Evolutionary conservation across 2,329 filamentous ascomycete species (phyloP), one percentile per base, ranked within the genome.

Genomic region (Coleophoma crateriformis): DNA sequence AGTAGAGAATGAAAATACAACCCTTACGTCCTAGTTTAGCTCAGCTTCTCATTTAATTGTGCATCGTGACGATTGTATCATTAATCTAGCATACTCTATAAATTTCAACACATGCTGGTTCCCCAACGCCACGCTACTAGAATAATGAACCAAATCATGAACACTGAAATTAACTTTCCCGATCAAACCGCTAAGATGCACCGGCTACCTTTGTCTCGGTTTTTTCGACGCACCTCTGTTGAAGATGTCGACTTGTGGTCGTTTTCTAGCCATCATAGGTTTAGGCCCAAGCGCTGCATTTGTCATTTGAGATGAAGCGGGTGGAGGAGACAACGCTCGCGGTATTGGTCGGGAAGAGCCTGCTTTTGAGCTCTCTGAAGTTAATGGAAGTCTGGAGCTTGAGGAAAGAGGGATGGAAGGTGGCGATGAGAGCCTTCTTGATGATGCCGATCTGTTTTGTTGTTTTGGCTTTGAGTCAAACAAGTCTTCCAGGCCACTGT

Each of bases 161-260:
- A 27, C 27, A 10, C 27, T 4, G 27, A 27, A 19, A 27, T 27
- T 27, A 4, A 2, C 27, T 27, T 3, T 27, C 6, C 7, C 27
- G 27, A 27, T 27, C 8, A 27, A 27, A 27, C 27, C 27, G 7
- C 27, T 27, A 7, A 7, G 2, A 3, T 27, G 27, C 3, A 27
- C 53, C 35, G 11, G 15, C 38, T 17, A 45, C 38, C 45, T 44
- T 19, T 32, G 11, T 54, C 51, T 53, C 50, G 20, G 54, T 45
- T 46, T 56, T 44, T 56, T 58, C 20, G 48, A 38, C 5, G 35
- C 35, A 38, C 53, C 52, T 13, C 58, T 55, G 45, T 61, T 59
- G 51, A 62, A 62, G 3, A 61, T 41, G 47, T 62, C 60, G 2
- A 61, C 58, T 15, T 53, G 50, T 32, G 55, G 41, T 48, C 55